Evolutionary conservation across 2,329 filamentous ascomycete species (phyloP).

Genomic region (Ceratocystis ficicola): DNA sequence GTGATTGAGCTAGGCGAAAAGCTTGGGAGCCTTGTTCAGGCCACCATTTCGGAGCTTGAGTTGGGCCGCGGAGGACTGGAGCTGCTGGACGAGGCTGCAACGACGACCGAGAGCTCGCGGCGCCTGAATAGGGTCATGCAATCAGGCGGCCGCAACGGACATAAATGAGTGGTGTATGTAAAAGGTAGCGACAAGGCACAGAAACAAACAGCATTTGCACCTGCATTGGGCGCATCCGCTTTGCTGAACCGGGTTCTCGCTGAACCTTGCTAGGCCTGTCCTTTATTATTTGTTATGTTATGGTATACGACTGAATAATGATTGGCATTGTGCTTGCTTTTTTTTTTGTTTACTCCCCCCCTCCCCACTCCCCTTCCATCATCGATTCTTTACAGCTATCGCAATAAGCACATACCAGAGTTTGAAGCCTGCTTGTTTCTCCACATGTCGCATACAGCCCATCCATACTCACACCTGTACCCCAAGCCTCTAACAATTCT

Average conservation of each 20-base stretch:
- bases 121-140: neutral
- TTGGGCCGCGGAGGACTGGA: conserved; percentile 9
- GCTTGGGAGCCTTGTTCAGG: conserved; percentile 55
- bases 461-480: too few species aligned
- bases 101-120: neutral
- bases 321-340: neutral
- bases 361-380: too few species aligned
- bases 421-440: too few species aligned
- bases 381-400: too few species aligned
- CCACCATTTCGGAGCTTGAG: conserved; percentile 66
- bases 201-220: neutral
- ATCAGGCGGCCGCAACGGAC: neutral
- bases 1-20: conserved; percentile 61
- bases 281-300: neutral
- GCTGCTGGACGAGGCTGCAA: conserved; percentile 9
- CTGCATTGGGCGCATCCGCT: neutral
- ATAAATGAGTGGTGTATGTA: neutral
- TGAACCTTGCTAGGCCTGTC: neutral
- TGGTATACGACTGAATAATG: conserved; percentile 6
- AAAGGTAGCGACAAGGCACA: neutral
- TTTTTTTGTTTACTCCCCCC: neutral
- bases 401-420: too few species aligned
- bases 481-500: too few species aligned
- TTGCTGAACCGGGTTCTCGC: neutral
- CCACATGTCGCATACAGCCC: too few species aligned